Evolutionary conservation across 345 rosid species (phyloP).

Genomic region (Euphorbia peplus): DNA sequence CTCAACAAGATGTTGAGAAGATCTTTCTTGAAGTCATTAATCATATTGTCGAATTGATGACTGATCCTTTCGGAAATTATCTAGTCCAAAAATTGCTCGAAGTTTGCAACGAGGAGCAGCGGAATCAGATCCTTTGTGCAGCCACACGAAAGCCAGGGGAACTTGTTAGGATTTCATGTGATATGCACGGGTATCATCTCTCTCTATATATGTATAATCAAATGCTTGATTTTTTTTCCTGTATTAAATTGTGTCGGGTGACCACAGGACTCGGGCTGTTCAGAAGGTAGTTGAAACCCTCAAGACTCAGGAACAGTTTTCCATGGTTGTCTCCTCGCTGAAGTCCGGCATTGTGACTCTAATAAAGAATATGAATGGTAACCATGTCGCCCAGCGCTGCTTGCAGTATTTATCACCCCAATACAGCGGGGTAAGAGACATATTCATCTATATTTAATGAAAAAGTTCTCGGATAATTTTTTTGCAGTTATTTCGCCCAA

Average conservation of each 20-base stretch:
- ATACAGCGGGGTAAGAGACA: slow-evolving; percentile 42
- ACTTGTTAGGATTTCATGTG: slow-evolving; percentile 69
- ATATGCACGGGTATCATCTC: slow-evolving; percentile 66
- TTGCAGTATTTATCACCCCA: slow-evolving; percentile 57
- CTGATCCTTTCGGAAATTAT: slow-evolving; percentile 75
- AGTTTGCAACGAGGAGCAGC: slow-evolving; percentile 67
- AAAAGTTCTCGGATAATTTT: background rate
- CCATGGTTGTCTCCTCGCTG: slow-evolving; percentile 53
- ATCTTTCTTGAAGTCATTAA: slow-evolving; percentile 65
- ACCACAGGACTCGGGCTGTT: slow-evolving; percentile 73
- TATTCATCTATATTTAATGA: background rate
- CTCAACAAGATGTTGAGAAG: slow-evolving; percentile 49
- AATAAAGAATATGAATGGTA: slow-evolving; percentile 73
- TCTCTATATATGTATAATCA: background rate
- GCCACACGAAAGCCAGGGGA: slow-evolving; percentile 54
- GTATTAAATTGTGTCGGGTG: slow-evolving; percentile 2
- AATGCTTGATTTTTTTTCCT: background rate
- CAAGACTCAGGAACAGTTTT: slow-evolving; percentile 50
- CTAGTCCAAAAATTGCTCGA: slow-evolving; percentile 71
- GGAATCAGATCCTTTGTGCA: slow-evolving; percentile 51
- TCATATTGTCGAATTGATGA: slow-evolving; percentile 64
- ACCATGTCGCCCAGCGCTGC: slow-evolving; percentile 79
- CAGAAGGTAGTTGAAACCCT: slow-evolving; percentile 77
- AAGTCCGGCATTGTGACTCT: slow-evolving; percentile 61
- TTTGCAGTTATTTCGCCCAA: no score